Evolutionary conservation across 2,329 filamentous ascomycete species (phyloP).

Genomic region (Fusarium marasasianum): DNA sequence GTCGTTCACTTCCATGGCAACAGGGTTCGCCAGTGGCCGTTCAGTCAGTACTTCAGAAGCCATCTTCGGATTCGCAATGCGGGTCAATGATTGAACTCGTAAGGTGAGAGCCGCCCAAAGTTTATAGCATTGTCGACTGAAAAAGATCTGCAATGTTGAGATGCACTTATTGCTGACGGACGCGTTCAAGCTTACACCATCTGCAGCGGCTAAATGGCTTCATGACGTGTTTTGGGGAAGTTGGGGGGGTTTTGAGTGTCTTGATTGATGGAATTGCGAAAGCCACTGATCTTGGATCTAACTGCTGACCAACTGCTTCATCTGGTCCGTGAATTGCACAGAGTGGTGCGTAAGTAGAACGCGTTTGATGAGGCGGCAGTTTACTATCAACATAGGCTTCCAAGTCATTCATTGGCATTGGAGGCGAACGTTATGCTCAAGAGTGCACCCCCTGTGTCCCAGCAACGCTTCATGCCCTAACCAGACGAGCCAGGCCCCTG

Average conservation of each 20-base stretch:
- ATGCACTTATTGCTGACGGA: slow-evolving; percentile 1
- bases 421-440: background rate
- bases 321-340: accelerated
- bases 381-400: accelerated
- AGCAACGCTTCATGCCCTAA: background rate
- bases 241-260: background rate
- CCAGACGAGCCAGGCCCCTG: background rate
- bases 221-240: background rate
- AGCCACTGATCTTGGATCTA: background rate
- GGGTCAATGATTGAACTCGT: no score
- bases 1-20: accelerated
- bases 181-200: background rate
- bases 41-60: background rate
- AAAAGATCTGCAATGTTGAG: no score
- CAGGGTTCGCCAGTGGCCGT: background rate
- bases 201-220: background rate
- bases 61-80: no score
- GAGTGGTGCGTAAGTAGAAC: background rate
- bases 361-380: background rate
- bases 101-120: no score
- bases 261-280: background rate
- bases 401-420: background rate
- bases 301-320: background rate
- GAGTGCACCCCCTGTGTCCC: no score
- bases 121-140: no score